Base-by-base conservation (phyloP, 176 grass and related monocot genomes). In the Aegilops longissima region DNA sequence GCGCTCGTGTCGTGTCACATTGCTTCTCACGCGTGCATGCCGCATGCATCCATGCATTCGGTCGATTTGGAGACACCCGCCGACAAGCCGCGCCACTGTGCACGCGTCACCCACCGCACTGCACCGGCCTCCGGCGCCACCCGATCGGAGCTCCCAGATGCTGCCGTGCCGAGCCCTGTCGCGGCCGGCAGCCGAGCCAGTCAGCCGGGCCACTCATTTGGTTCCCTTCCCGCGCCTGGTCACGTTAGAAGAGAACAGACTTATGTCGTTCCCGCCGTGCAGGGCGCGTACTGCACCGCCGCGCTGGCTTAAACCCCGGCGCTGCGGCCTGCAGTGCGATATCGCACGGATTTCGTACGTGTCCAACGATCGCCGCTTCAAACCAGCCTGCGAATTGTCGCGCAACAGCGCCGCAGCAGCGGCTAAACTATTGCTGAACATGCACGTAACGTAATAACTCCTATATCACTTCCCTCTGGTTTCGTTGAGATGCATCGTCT, bases 191-290 rank as follows among this genome's bases (percentile, higher is more conserved):
- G 49, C 49, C 14, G 5, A 1, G 3, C 39, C 38, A 5, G 25
- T n/a, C 64, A 10, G 42, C 5, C 64, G 66, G 62, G 30, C 21
- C 25, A 45, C 39, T 74, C 71, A 47, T 30, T 39, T 1, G 83
- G 73, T 80, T 59, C 12, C 18, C 66, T 17, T 63, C 24, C 49
- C 16, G 30, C 14, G 24, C 38, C 21, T 73, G 21, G 38, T 23
- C 70, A 45, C 39, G 21, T 24, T 39, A 12, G 68, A 73, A 21
- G 39, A 1, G 76, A 82, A 86, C 9, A 82, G 88, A 38, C 84
- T 78, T 90, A 86, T 86, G 84, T 82, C 79, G 64, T 66, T 25
- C 67, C n/a, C 33, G 77, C 77, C 27, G 80, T 13, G 12, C 47
- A 13, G 70, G 79, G 16, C 8, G 18, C 69, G 68, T 70, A 39